Conservation (phyloP, 2,329 filamentous ascomycete species). For the Whalleya microplaca region DNA sequence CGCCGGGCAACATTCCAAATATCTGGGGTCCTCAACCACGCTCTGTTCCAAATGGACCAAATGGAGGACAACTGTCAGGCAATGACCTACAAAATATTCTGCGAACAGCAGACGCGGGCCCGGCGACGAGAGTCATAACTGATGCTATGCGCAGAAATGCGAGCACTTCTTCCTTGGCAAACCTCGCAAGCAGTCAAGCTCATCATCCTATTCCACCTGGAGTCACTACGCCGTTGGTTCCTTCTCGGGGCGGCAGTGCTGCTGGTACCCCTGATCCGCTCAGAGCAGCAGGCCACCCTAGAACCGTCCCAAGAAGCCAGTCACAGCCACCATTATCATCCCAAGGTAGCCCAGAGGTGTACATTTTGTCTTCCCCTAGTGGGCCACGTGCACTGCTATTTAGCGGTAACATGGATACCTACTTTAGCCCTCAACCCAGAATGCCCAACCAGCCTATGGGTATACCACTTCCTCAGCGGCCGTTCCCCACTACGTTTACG, state of each 20-base stretch:
- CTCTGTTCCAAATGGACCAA: constrained; percentile 31
- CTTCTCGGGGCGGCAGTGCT: constrained; percentile 49
- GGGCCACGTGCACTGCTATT: constrained; percentile 63
- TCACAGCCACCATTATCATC: constrained; percentile 22
- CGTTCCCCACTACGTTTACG: constrained; percentile 9
- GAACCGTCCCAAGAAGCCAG: constrained; percentile 29
- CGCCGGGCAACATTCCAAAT: constrained; percentile 21
- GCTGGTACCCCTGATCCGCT: constrained; percentile 51
- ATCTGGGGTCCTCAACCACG: constrained; percentile 25
- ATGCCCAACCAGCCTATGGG: constrained; percentile 14
- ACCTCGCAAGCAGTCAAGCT: constrained; percentile 37
- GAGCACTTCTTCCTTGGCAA: constrained; percentile 49
- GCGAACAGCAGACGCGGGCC: constrained; percentile 49
- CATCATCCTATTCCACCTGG: constrained; percentile 46
- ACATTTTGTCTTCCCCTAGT: constrained; percentile 62
- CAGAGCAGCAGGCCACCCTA: constrained; percentile 39
- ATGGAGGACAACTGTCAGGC: constrained; percentile 42
- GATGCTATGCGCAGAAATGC: constrained; percentile 56
- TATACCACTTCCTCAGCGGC: constrained; percentile 15
- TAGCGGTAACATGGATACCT: constrained; percentile 54
- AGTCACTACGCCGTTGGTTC: constrained; percentile 46
- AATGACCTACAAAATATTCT: constrained; percentile 52
- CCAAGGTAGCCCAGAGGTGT: constrained; percentile 52
- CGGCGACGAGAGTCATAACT: constrained; percentile 48
- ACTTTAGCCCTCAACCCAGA: constrained; percentile 50